Evolutionary conservation across 164 flowering plant genomes (phyloP).

Genomic region (Brasenia schreberi): DNA sequence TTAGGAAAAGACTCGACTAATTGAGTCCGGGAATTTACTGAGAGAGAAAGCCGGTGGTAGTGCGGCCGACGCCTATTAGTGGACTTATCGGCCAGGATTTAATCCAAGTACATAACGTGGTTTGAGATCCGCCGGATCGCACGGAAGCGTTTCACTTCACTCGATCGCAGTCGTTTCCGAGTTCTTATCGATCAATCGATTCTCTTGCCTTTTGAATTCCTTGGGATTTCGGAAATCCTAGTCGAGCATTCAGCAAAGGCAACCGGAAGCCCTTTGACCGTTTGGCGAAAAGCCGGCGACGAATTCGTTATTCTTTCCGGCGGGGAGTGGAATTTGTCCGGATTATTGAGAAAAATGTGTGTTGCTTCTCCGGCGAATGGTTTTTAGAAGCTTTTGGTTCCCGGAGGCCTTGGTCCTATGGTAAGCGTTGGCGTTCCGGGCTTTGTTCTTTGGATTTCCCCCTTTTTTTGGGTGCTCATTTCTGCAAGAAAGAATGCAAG

Average conservation of each 20-base stretch:
- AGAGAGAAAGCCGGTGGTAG: conserved; percentile 7
- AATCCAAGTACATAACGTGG: not conserved
- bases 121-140: not conserved
- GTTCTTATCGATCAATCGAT: not conserved
- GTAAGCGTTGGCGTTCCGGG: not conserved
- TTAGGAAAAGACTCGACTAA: too few relatives aligned
- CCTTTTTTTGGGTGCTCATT: not conserved
- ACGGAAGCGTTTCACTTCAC: not conserved
- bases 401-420: not conserved
- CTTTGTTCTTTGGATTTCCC: not conserved
- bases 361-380: not conserved
- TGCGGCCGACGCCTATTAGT: not conserved
- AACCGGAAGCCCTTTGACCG: not conserved
- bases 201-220: too few relatives aligned
- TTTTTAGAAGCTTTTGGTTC: not conserved
- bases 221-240: too few relatives aligned
- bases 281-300: not conserved
- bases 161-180: not conserved
- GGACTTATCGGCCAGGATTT: not conserved
- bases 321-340: not conserved
- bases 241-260: not conserved
- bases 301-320: not conserved
- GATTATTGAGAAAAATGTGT: not conserved
- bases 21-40: too few relatives aligned
- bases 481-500: not conserved